Evolutionary conservation across 768 basidiomycete genomes (phyloP), one percentile per base, ranked within the genome.

Genomic region (Naganishia onofrii): DNA sequence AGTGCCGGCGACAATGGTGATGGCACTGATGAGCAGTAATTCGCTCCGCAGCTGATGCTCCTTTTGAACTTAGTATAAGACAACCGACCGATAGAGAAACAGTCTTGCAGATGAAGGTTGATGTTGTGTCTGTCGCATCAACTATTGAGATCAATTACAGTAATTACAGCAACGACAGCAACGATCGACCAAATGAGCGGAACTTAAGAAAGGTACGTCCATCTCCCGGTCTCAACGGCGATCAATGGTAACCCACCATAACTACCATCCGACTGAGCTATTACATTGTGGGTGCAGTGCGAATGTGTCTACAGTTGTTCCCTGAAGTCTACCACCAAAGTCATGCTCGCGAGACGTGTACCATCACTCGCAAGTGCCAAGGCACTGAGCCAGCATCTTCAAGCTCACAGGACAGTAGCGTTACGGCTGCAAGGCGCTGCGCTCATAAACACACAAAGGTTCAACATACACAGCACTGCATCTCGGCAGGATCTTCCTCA

Each of bases 401-500:
- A 51, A 23, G n/a, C 3, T 51, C 23, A 51, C 21, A 26, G 48
- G n/a, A n/a, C 48, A 7, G 3, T 51, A 26, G 4, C 48, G 23
- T n/a, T n/a, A n/a, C 48, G 48, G 48, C n/a, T 38, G 17, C 57
- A 32, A 58, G 19, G 36, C 57, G 10, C n/a, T 29, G 10, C 42
- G 46, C 60, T 15, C 21, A 6, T 10, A 26, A 42, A 44, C 23
- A 9, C 2, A 7, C 60, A n/a, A 28, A 17, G 2, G 3, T 6
- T 26, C 19, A 42, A n/a, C 17, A 42, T 63, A 26, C 60, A 63
- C 32, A 26, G 23, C 12, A 42, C 60, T 2, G 21, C 38, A 21
- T 6, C 21, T 28, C 60, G 38, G 26, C 23, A 31, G 28, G 68
- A 80, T 58, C 52, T 80, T 9, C 79, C 79, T 0, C 70, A 75